Percentiles rank a stretch among this genome's conserved stretches.
Conservation (phyloP, 768 basidiomycete genomes). For the Mycena capillaripes region DNA sequence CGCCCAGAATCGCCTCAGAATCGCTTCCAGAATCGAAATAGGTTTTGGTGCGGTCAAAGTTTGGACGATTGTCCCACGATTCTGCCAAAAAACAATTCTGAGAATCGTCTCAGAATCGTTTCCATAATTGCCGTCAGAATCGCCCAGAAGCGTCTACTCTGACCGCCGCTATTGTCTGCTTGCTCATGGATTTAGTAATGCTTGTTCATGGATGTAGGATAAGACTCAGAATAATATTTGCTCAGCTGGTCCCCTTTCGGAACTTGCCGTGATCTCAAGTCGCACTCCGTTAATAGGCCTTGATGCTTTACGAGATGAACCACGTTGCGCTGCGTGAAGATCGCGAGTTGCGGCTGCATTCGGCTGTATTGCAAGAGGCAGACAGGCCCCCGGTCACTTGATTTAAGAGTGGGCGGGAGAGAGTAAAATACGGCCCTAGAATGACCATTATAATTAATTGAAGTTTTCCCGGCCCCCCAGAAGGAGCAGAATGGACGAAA, state of each 20-base stretch:
- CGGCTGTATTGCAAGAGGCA: slow-evolving; percentile 7
- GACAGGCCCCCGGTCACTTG: slow-evolving; percentile 13
- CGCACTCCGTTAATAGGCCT: slow-evolving; percentile 3
- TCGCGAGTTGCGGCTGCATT: slow-evolving; percentile 13
- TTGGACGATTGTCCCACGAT: too few species aligned
- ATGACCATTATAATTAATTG: slow-evolving; percentile 15
- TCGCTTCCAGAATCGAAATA: too few species aligned
- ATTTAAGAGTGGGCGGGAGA: too few species aligned
- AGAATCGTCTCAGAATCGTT: too few species aligned
- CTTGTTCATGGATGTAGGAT: background rate
- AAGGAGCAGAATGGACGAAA: slow-evolving; percentile 9
- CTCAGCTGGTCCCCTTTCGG: too few species aligned
- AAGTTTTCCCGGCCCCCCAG: background rate
- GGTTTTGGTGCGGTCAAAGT: too few species aligned
- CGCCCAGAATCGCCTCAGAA: too few species aligned
- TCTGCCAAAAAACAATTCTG: too few species aligned
- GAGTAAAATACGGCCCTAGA: slow-evolving; percentile 5
- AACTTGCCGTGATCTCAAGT: background rate
- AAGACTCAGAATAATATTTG: too few species aligned
- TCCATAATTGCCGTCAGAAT: too few species aligned
- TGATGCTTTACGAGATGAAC: slow-evolving; percentile 5
- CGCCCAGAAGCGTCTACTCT: too few species aligned
- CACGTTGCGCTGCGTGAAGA: slow-evolving; percentile 6
- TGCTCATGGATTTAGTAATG: slow-evolving; percentile 14
- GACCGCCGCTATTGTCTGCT: too few species aligned